Percentiles rank a stretch among this genome's conserved stretches.
phyloP scores from a whole-genome alignment of 495 filamentous ascomycete species.

The Penicillium cosmopolitanum region DNA sequence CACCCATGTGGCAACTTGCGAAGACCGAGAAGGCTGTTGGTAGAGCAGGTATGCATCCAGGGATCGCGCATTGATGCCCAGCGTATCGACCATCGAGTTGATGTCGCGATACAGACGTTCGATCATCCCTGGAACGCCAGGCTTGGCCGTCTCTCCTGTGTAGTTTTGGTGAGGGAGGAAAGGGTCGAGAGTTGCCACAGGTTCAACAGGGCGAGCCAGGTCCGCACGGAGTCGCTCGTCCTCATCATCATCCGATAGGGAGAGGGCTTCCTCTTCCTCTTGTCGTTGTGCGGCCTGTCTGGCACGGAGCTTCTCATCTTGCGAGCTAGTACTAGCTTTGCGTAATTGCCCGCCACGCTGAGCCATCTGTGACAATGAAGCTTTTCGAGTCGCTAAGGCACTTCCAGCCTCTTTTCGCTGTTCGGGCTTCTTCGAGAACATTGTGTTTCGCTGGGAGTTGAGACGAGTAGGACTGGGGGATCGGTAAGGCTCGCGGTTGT shows the following conservation, averaged over 20 bases:
- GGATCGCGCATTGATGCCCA: slow-evolving; percentile 83
- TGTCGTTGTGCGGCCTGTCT: slow-evolving; percentile 32
- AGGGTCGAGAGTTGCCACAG: slow-evolving; percentile 56
- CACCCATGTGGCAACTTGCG: slow-evolving; percentile 50
- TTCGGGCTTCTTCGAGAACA: slow-evolving; percentile 49
- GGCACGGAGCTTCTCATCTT: slow-evolving; percentile 37
- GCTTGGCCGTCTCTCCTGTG: slow-evolving; percentile 55
- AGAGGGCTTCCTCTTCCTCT: slow-evolving; percentile 49
- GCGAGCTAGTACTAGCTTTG: slow-evolving; percentile 29
- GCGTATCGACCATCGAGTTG: slow-evolving; percentile 92
- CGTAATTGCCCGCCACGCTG: slow-evolving; percentile 34
- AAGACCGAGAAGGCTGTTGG: slow-evolving; percentile 58
- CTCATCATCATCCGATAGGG: slow-evolving; percentile 62
- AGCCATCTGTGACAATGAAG: slow-evolving; percentile 41
- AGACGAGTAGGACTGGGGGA: slow-evolving; percentile 79
- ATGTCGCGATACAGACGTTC: slow-evolving; percentile 90
- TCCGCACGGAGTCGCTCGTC: slow-evolving; percentile 64
- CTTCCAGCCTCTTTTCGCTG: slow-evolving; percentile 53
- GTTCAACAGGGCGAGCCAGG: slow-evolving; percentile 54
- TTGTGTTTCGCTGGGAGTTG: slow-evolving; percentile 45
- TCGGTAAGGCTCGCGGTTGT: slow-evolving; percentile 60
- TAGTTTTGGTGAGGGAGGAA: slow-evolving; percentile 76
- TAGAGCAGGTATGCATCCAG: slow-evolving; percentile 69
- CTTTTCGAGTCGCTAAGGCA: slow-evolving; percentile 43
- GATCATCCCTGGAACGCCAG: slow-evolving; percentile 73